Base-by-base conservation (phyloP, 139 green algal genomes). In the Chlamydomonas applanata region DNA sequence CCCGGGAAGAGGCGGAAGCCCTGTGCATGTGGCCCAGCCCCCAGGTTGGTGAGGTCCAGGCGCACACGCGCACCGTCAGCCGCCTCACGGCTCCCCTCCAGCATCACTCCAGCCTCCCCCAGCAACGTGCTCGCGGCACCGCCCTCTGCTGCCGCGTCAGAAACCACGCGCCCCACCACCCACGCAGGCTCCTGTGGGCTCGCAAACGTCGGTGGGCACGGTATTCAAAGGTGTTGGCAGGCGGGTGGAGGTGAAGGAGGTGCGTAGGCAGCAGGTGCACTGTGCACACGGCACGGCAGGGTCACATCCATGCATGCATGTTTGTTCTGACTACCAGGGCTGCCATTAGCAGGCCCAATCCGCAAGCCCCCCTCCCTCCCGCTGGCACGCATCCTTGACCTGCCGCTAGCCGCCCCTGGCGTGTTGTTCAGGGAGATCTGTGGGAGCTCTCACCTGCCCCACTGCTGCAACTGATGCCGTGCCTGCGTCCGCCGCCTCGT, bases 151-250 rank as follows among this genome's bases (percentile, higher is more conserved):
- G 24, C 45, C 4, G 61, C 68, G 57, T 94, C 89, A 59, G 79
- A 88, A 54, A 87, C 84, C 13, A 97, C 78, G 36, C 92, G 83
- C 0, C 92, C 92, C 33, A 91, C 88, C 63, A 93, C 87, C 64
- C 85, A 74, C 34, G 79, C 75, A 5, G 75, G 33, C 36, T 91
- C 82, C 84, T 95, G 87, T 35, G 16, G 9, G 35, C 14, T n/a
- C n/a, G n/a, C n/a, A n/a, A n/a, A n/a, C n/a, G n/a, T n/a, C n/a
- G n/a, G n/a, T n/a, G n/a, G n/a, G n/a, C n/a, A n/a, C n/a, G n/a
- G n/a, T n/a, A n/a, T n/a, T n/a, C n/a, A n/a, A n/a, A n/a, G n/a
- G n/a, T n/a, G n/a, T n/a, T n/a, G n/a, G n/a, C n/a, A n/a, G n/a
- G n/a, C n/a, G n/a, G n/a, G n/a, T n/a, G n/a, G n/a, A n/a, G n/a